Evolutionary conservation across 139 green algal genomes (phyloP).

Genomic region (Chlamydomonas schloesseri): DNA sequence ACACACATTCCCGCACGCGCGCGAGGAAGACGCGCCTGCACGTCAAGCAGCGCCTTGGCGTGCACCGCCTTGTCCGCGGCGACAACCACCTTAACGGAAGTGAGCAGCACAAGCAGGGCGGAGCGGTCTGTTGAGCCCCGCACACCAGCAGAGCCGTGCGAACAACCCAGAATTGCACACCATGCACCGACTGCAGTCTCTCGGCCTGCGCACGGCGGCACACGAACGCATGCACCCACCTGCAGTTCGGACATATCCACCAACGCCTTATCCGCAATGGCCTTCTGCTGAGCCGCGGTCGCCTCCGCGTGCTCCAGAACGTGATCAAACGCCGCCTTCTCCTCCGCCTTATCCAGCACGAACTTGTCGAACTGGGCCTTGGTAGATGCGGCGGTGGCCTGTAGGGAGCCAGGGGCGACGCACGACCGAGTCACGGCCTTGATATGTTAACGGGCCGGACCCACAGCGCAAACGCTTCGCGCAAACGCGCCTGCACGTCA

Average conservation of each 20-base stretch:
- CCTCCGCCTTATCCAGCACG: conserved; percentile 1
- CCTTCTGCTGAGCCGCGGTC: neutral
- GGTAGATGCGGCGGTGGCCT: neutral
- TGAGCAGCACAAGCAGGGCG: no score
- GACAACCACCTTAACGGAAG: neutral
- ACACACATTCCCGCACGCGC: no score
- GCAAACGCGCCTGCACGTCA: neutral
- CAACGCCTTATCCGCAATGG: conserved; percentile 7
- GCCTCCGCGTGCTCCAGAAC: neutral
- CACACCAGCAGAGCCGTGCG: no score
- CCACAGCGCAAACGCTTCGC: no score
- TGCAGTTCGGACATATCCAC: conserved; percentile 24
- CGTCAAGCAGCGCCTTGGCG: conserved; percentile 1
- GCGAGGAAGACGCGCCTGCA: conserved; percentile 21
- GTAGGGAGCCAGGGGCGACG: neutral
- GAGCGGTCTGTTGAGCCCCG: no score
- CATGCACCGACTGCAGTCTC: no score
- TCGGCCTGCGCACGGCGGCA: no score
- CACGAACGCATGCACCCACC: no score
- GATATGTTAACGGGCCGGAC: no score
- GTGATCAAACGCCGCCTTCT: conserved; percentile 8
- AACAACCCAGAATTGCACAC: no score
- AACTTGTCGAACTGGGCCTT: conserved; percentile 32
- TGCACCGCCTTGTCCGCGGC: neutral
- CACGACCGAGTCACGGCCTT: no score